phyloP scores from a whole-genome alignment of 176 grass and related monocot species.

The Zizania latifolia region DNA sequence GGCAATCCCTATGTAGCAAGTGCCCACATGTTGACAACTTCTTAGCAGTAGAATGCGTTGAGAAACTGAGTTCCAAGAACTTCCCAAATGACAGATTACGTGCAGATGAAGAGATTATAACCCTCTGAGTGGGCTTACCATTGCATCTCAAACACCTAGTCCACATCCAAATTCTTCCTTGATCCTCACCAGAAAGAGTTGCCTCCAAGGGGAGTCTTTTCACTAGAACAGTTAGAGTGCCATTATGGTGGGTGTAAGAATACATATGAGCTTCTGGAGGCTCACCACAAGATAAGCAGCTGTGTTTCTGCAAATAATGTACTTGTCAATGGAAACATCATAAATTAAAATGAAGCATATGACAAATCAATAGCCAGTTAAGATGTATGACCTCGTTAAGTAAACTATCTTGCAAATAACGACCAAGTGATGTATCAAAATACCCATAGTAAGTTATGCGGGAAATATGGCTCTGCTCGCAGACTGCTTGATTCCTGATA shows the following conservation, averaged over 20 bases:
- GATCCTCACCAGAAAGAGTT: slow-evolving; percentile 40
- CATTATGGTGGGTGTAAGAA: slow-evolving; percentile 78
- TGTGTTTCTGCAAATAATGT: slow-evolving; percentile 57
- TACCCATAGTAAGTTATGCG: slow-evolving; percentile 88
- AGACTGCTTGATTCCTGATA: slow-evolving; percentile 64
- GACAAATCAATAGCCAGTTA: slow-evolving; percentile 29
- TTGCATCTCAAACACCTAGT: slow-evolving; percentile 79
- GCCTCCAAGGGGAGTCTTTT: slow-evolving; percentile 38
- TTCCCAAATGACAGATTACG: slow-evolving; percentile 85
- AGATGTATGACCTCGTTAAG: slow-evolving; percentile 63
- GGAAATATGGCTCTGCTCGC: slow-evolving; percentile 75
- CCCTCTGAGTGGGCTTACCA: slow-evolving; percentile 46
- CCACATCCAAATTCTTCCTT: slow-evolving; percentile 97
- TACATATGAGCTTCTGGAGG: slow-evolving; percentile 67
- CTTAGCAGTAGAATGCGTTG: slow-evolving; percentile 66
- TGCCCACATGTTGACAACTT: slow-evolving; percentile 76
- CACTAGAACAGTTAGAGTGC: slow-evolving; percentile 71
- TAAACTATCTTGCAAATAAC: slow-evolving; percentile 67
- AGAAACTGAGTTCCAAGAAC: slow-evolving; percentile 94
- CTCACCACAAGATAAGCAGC: slow-evolving; percentile 64
- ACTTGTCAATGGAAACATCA: slow-evolving; percentile 7
- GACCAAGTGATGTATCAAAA: slow-evolving; percentile 72
- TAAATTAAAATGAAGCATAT: slow-evolving; percentile 18
- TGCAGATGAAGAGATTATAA: slow-evolving; percentile 66
- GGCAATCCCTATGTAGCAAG: slow-evolving; percentile 78